Evolutionary conservation across 441 rosid species (phyloP).

Genomic region (Croton setiger): DNA sequence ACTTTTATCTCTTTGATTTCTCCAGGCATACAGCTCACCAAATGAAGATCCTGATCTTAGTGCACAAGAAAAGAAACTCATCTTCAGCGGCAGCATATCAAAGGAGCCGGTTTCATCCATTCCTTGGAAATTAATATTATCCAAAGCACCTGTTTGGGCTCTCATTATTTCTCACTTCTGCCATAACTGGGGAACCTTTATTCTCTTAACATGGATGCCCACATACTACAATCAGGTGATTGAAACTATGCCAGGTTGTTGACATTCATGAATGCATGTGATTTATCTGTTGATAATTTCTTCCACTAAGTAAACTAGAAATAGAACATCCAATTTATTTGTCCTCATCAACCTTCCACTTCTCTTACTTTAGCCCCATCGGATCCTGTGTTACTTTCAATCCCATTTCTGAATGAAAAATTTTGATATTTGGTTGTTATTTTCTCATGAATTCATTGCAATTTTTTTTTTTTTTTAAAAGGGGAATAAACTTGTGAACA

Average conservation of each 20-base stretch:
- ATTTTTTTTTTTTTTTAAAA: neutral
- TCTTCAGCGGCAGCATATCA: slow-evolving; percentile 58
- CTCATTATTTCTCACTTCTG: slow-evolving; percentile 93
- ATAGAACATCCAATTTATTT: slow-evolving; percentile 3
- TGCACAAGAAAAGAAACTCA: slow-evolving; percentile 57
- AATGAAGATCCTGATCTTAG: slow-evolving; percentile 76
- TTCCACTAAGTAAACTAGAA: neutral
- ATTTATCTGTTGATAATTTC: slow-evolving; percentile 1
- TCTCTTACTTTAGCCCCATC: neutral
- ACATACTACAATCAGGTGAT: slow-evolving; percentile 96
- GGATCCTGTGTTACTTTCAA: neutral
- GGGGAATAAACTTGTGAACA: neutral
- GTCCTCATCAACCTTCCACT: neutral
- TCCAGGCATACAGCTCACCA: slow-evolving; percentile 90
- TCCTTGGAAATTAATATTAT: slow-evolving; percentile 92
- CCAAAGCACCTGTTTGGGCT: slow-evolving; percentile 98
- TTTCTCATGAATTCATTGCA: slow-evolving; percentile 5
- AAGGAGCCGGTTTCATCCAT: slow-evolving; percentile 82
- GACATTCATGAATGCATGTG: slow-evolving; percentile 1
- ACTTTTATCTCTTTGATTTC: slow-evolving; percentile 14
- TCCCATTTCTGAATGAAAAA: neutral
- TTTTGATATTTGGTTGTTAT: neutral
- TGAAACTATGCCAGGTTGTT: slow-evolving; percentile 9
- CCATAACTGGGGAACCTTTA: slow-evolving; percentile 99
- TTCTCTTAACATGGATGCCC: slow-evolving; percentile 98